Evolutionary conservation across 805 yeast species (phyloP).

Genomic region (Candida saitoana): DNA sequence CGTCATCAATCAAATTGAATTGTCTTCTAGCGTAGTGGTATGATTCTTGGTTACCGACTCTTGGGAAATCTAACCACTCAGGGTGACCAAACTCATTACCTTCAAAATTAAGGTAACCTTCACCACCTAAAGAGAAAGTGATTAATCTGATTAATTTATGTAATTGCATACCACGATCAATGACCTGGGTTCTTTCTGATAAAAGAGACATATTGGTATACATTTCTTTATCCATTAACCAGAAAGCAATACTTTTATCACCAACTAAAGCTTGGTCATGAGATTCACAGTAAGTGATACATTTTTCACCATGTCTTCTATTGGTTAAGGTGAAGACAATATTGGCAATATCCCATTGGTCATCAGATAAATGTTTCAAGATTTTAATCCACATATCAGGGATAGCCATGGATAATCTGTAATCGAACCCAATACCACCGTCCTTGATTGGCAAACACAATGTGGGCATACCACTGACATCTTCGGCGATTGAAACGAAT

Average conservation of each 20-base stretch:
- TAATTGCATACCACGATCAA: conserved; percentile 86
- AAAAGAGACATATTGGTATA: conserved; percentile 88
- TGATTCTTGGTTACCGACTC: conserved; percentile 80
- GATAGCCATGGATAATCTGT: conserved; percentile 91
- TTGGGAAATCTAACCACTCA: conserved; percentile 97
- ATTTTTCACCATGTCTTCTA: conserved; percentile 81
- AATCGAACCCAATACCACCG: conserved; percentile 94
- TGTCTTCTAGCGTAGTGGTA: conserved; percentile 95
- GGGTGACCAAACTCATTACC: conserved; percentile 99
- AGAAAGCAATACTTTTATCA: conserved; percentile 91
- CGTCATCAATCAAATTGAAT: conserved; percentile 80
- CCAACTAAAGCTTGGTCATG: conserved; percentile 98
- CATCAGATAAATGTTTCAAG: conserved; percentile 77
- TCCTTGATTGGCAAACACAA: conserved; percentile 65
- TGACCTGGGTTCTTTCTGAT: conserved; percentile 65
- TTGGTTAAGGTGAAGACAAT: conserved; percentile 81
- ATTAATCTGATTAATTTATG: conserved; percentile 87
- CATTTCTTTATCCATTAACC: conserved; percentile 99
- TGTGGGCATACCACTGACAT: conserved; percentile 97
- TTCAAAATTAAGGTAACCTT: conserved; percentile 92
- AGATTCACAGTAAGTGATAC: conserved; percentile 89
- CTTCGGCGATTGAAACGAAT: conserved; percentile 86
- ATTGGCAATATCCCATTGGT: conserved; percentile 84
- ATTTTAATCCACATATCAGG: conserved; percentile 99
- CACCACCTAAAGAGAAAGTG: conserved; percentile 93